phyloP scores from a whole-genome alignment of 495 filamentous ascomycete species.

The Rhypophila decipiens region DNA sequence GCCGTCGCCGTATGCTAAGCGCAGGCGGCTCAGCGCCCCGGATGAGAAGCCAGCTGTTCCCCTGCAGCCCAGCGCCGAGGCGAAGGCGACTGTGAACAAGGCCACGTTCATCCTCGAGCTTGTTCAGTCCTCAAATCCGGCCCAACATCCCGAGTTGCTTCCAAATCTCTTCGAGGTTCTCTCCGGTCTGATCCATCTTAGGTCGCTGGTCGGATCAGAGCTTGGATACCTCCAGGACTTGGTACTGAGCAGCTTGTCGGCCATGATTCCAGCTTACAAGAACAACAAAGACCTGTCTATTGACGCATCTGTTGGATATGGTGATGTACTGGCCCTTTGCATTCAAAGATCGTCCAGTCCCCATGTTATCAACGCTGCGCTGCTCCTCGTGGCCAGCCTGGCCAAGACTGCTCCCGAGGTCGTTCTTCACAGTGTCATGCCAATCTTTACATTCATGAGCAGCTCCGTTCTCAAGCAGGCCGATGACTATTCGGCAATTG shows the following conservation, averaged over 20 bases:
- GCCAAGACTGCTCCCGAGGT: constrained; percentile 79
- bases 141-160: constrained; percentile 64
- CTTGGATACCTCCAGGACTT: constrained; percentile 81
- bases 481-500: constrained; percentile 92
- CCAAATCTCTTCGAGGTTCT: constrained; percentile 73
- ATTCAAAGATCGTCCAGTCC: constrained; percentile 82
- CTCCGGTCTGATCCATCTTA: constrained; percentile 76
- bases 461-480: constrained; percentile 79
- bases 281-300: constrained; percentile 53
- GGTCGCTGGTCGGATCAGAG: constrained; percentile 61
- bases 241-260: constrained; percentile 65
- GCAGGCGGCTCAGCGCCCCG: constrained; percentile 64
- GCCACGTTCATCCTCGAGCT: constrained; percentile 85
- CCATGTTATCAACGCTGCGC: constrained; percentile 82
- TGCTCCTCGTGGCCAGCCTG: constrained; percentile 79
- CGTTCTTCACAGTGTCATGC: constrained; percentile 95
- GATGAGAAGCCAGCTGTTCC: constrained; percentile 41
- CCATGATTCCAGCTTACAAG: constrained; percentile 71
- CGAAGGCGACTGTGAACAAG: constrained; percentile 58
- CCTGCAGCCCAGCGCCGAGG: constrained; percentile 37
- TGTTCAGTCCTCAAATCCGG: constrained; percentile 68
- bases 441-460: constrained; percentile 97
- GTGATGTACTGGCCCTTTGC: constrained; percentile 84
- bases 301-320: constrained; percentile 67
- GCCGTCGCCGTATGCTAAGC: constrained; percentile 63